A percentile compares a stretch with the other conserved stretches of the same genome.
Conservation (phyloP, 2,329 filamentous ascomycete species). For the Trichoderma polysporum region DNA sequence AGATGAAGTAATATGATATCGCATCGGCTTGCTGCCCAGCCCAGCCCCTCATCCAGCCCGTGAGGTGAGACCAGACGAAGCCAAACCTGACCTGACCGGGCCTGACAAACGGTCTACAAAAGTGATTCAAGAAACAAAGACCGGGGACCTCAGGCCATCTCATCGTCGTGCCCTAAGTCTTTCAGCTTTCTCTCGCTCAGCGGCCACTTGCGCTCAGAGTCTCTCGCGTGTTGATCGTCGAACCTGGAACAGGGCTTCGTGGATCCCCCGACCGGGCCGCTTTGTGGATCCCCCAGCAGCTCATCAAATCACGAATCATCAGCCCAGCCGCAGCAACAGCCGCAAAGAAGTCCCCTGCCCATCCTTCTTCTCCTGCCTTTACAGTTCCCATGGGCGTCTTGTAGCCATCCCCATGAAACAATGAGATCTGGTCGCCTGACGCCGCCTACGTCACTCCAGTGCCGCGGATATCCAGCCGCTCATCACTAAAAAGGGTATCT, state of each 20-base stretch:
- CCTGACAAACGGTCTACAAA: neutral
- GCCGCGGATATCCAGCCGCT: slow-evolving; percentile 16
- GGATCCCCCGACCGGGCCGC: slow-evolving; percentile 18
- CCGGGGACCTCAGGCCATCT: neutral
- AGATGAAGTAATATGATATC: slow-evolving; percentile 1
- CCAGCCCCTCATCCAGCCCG: slow-evolving; percentile 7
- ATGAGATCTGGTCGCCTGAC: slow-evolving; percentile 15
- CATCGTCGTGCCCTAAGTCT: neutral
- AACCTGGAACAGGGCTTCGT: slow-evolving; percentile 2
- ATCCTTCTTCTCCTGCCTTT: neutral
- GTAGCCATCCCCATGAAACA: neutral
- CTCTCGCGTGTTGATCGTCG: neutral
- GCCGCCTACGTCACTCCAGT: slow-evolving; percentile 16
- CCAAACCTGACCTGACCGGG: neutral
- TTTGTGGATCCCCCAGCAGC: slow-evolving; percentile 10
- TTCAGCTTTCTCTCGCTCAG: neutral
- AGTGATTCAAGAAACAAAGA: neutral
- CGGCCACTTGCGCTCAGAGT: neutral
- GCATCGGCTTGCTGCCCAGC: slow-evolving; percentile 1
- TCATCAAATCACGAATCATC: slow-evolving; percentile 3
- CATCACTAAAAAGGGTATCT: slow-evolving; percentile 4
- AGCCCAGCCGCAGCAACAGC: slow-evolving; percentile 6
- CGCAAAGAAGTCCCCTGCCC: neutral
- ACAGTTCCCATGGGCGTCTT: neutral
- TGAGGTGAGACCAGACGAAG: neutral